A percentile compares a stretch with the other conserved stretches of the same genome.
phyloP scores from a whole-genome alignment of 2,329 filamentous ascomycete genomes.

The Pseudogymnoascus sp. region DNA sequence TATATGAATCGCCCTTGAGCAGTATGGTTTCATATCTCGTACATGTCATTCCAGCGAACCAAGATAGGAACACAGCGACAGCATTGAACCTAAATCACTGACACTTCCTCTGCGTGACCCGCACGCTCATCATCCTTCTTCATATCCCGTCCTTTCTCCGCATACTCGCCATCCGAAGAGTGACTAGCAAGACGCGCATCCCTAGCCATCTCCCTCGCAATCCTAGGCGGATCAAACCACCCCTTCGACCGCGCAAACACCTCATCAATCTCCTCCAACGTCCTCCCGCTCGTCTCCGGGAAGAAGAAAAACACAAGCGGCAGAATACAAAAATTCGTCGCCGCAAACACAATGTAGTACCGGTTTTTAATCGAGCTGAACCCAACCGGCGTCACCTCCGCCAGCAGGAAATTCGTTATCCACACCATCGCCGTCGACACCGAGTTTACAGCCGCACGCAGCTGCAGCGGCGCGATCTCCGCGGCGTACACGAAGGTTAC shows the following conservation, averaged over 20 bases:
- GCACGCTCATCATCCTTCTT: neutral
- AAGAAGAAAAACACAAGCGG: conserved; percentile 54
- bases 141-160: neutral
- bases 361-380: conserved; percentile 24
- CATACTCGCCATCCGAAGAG: neutral
- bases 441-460: conserved; percentile 36
- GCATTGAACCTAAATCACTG: neutral
- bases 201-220: neutral
- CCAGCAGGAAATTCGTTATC: conserved; percentile 7
- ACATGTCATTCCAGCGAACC: neutral
- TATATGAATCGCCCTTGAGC: neutral
- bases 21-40: neutral
- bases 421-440: conserved; percentile 29
- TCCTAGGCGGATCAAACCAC: neutral
- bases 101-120: neutral
- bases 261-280: conserved; percentile 51
- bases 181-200: neutral
- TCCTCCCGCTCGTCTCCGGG: conserved; percentile 53
- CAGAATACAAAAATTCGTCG: conserved; percentile 22
- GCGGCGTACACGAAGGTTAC: conserved; percentile 14
- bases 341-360: conserved; percentile 27
- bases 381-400: conserved; percentile 23
- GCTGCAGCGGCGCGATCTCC: conserved; percentile 12
- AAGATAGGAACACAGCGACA: neutral
- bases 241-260: conserved; percentile 29